Conservation (phyloP, 2,329 filamentous ascomycete species). For the Trichoderma semiorbis region DNA sequence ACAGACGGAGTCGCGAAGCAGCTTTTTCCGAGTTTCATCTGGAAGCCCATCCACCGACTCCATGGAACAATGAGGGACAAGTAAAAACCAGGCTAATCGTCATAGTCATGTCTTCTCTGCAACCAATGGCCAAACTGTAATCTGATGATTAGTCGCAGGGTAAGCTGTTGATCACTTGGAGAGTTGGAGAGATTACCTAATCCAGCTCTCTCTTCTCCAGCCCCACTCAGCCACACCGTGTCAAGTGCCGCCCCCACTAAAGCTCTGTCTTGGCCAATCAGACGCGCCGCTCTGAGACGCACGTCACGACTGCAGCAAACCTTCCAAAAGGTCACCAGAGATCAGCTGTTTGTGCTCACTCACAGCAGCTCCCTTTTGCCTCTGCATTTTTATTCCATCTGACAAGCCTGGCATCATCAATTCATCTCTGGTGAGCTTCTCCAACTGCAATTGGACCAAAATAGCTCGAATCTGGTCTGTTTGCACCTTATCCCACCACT, state of each 20-base stretch:
- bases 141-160: neutral
- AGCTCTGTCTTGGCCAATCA: neutral
- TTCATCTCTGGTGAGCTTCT: neutral
- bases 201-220: neutral
- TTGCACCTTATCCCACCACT: neutral
- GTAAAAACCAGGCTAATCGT: neutral
- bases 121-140: neutral
- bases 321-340: neutral
- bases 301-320: conserved; percentile 18
- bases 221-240: conserved; percentile 12
- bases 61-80: neutral
- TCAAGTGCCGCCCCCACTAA: neutral
- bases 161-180: neutral
- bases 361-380: neutral
- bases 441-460: neutral
- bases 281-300: neutral
- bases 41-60: neutral
- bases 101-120: neutral
- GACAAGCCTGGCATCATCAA: neutral
- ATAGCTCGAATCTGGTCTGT: neutral
- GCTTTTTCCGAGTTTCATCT: neutral
- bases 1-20: neutral
- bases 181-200: neutral
- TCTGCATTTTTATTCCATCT: neutral
- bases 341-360: conserved; percentile 3